Evolutionary conservation across 257 asterid species (phyloP).

Genomic region (Capsicum pubescens): DNA sequence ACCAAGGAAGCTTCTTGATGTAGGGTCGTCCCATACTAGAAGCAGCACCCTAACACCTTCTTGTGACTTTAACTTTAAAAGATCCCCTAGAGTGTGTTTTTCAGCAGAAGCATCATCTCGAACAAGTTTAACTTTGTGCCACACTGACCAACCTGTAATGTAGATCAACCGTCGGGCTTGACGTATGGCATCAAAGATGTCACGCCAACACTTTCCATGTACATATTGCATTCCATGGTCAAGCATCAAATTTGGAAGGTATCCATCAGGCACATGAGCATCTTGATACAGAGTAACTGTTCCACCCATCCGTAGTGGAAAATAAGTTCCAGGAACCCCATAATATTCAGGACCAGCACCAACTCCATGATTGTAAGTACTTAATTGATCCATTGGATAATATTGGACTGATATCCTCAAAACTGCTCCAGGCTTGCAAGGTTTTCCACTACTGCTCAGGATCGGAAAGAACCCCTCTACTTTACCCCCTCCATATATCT

Average conservation of each 20-base stretch:
- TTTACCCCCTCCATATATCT: constrained; percentile 68
- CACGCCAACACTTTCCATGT: constrained; percentile 95
- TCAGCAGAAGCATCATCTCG: constrained; percentile 73
- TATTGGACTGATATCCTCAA: constrained; percentile 76
- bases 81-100: constrained; percentile 78
- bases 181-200: constrained; percentile 83
- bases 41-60: constrained; percentile 99
- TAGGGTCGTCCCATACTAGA: constrained; percentile 97
- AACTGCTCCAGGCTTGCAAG: constrained; percentile 84
- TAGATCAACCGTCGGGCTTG: constrained; percentile 84
- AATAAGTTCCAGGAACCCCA: constrained; percentile 92
- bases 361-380: constrained; percentile 73
- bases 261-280: constrained; percentile 94
- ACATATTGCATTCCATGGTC: constrained; percentile 72
- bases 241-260: constrained; percentile 74
- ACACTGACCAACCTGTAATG: constrained; percentile 97
- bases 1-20: constrained; percentile 92
- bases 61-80: constrained; percentile 87
- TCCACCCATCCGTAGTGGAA: constrained; percentile 96
- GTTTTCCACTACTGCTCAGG: constrained; percentile 73
- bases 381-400: constrained; percentile 73
- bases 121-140: constrained; percentile 91
- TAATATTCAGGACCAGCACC: constrained; percentile 88
- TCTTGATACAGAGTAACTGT: constrained; percentile 89
- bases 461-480: constrained; percentile 78